Evolutionary conservation across 768 basidiomycete species (phyloP).

Genomic region (Lepiota brunneoincarnata): DNA sequence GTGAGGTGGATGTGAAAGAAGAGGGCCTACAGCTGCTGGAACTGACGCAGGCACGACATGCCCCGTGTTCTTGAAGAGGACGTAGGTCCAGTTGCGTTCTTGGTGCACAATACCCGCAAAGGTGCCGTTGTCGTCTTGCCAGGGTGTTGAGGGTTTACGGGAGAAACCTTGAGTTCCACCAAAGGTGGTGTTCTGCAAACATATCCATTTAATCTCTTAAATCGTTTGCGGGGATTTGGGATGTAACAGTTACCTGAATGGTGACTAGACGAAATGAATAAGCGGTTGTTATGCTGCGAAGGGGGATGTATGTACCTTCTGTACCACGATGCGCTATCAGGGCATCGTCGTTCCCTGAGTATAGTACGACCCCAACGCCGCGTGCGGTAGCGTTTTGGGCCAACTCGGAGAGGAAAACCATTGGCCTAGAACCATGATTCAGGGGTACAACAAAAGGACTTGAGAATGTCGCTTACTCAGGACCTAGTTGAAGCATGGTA

Average conservation of each 20-base stretch:
- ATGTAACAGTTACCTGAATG: conserved; percentile 42
- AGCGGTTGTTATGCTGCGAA: neutral
- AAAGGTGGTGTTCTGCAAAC: conserved; percentile 70
- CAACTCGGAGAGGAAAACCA: conserved; percentile 62
- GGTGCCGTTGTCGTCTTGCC: conserved; percentile 56
- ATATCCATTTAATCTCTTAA: conserved; percentile 4
- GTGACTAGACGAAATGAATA: conserved; percentile 37
- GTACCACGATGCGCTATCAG: conserved; percentile 62
- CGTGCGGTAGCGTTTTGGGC: conserved; percentile 59
- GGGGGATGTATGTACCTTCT: conserved; percentile 43
- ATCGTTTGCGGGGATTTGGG: neutral
- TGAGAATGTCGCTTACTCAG: conserved; percentile 26
- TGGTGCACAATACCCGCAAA: conserved; percentile 72
- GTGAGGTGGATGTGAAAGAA: neutral
- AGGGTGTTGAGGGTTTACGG: conserved; percentile 63
- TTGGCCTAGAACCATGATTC: conserved; percentile 39
- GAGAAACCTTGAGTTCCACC: conserved; percentile 77
- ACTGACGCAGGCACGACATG: conserved; percentile 36
- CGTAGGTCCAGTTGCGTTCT: conserved; percentile 67
- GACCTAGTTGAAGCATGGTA: conserved; percentile 20
- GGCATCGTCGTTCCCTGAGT: conserved; percentile 68
- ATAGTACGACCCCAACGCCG: conserved; percentile 52
- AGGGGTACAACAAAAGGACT: neutral
- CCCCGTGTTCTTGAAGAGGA: conserved; percentile 37
- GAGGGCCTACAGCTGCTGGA: conserved; percentile 35